Evolutionary conservation across 306 rosid genomes (phyloP), one percentile per base, ranked within the genome.

Genomic region (Pyrus pyrifolia): DNA sequence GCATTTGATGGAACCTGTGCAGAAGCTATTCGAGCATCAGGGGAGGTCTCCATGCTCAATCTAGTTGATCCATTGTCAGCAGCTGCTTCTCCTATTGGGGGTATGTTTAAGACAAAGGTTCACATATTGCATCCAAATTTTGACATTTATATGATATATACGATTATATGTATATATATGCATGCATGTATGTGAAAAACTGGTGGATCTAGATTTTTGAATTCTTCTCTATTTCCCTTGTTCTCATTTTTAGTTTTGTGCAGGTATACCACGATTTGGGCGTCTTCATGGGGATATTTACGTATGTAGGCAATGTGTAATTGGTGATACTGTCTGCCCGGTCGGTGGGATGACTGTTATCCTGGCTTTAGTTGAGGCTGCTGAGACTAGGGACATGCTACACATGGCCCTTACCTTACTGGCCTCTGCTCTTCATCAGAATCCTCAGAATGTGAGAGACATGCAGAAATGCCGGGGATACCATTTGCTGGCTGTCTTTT

Each of bases 71-170:
- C 99, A 67, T 79, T 88, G 91, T 96, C 99, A 61, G 98, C 98
- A 42, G 98, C 99, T 80, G 99, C 99, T 68, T 96, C 99, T 82
- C 99, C 99, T 53, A 96, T 96, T 81, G 99, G 99, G 83, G 99
- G 99, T 96, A 78, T 85, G 96, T 80, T 58, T 77, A 87, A 77
- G 79, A 72, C 73, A 70, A 6, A n/a, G 72, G 60, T 62, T 83
- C 69, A n/a, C 3, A 23, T 53, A 40, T 55, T 55, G 59, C 70
- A 60, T 67, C 49, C 58, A 44, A n/a, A 30, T 23, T 15, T 23
- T 23, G 22, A 61, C 35, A 69, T 57, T 46, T n/a, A 11, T 29
- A 60, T 44, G 35, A 44, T 58, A 4, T 25, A 40, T 53, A 8
- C 38, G 5, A 35, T 5, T 1, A 13, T 35, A 49, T 49, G 15